phyloP scores from a whole-genome alignment of 2,329 filamentous ascomycete species.

The Neophaeococcomyces aloes region DNA sequence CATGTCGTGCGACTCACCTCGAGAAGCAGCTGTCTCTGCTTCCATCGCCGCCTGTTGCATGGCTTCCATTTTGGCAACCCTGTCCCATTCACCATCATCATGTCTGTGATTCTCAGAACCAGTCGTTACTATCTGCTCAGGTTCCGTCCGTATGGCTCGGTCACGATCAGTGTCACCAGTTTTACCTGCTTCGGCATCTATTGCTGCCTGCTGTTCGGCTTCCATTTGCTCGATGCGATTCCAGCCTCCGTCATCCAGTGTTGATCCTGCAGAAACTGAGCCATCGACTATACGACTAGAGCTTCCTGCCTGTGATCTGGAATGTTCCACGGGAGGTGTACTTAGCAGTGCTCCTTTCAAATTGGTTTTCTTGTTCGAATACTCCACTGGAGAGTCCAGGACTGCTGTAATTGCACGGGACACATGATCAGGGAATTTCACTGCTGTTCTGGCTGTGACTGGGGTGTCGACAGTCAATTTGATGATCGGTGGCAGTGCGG shows the following conservation, averaged over 20 bases:
- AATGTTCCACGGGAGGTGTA: background rate
- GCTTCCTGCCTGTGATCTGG: background rate
- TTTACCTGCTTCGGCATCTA: background rate
- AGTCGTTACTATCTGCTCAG: background rate
- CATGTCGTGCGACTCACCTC: no score
- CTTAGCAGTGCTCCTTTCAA: background rate
- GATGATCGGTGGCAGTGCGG: background rate
- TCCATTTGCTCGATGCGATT: background rate
- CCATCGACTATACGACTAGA: background rate
- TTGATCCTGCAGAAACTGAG: background rate
- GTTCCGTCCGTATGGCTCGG: background rate
- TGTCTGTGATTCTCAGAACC: background rate
- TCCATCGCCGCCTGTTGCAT: conserved; percentile 1
- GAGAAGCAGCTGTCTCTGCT: background rate
- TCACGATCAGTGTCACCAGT: background rate
- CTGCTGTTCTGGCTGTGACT: background rate
- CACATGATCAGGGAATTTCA: background rate
- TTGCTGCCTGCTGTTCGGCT: conserved; percentile 1
- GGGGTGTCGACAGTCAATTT: conserved; percentile 4
- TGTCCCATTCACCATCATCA: background rate
- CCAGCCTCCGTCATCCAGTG: background rate
- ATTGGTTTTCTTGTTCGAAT: background rate
- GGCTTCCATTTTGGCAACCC: conserved; percentile 1
- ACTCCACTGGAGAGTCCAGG: background rate
- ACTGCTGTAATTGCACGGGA: background rate